Evolutionary conservation across 129 eudicot species (phyloP), one percentile per base, ranked within the genome.

Genomic region (Flaveria sonorensis): DNA sequence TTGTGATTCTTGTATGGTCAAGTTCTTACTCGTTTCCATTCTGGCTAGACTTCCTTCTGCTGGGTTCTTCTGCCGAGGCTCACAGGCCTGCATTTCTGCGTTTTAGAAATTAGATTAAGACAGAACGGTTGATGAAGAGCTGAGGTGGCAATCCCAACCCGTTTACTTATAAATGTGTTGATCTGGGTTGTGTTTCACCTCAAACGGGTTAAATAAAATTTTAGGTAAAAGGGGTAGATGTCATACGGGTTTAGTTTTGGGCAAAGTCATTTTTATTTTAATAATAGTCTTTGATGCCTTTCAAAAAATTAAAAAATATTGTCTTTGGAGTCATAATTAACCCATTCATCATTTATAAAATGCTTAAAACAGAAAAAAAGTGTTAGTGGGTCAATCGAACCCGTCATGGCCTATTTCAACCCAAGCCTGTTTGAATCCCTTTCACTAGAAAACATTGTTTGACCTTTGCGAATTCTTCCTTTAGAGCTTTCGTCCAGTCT

Each of bases 401-500:
- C 18, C 32, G 13, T 30, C 19, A 19, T 3, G 15, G 26, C 42
- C 13, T 15, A 13, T 18, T 40, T 12, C 11, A 43, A 39, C 32
- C 40, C 4, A 8, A n/a, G 50, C 51, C 71, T 3, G 13, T 39
- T n/a, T 66, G 69, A 69, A 56, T n/a, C 30, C 76, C 45, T 14
- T 69, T 71, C 42, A 46, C 56, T 42, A 69, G 72, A 82, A 59
- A 46, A 71, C 65, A 20, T 11, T 77, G 74, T 67, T 68, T 64
- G 79, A 93, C 98, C 97, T 89, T 84, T 32, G 83, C 89, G 74
- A 93, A 93, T 57, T 81, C 87, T 65, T 87, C 81, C 30, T 79
- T 76, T 61, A 94, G 92, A 71, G 90, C 98, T 12, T 82, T 79
- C 48, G 98, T 94, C 98, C 98, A 94, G 81, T 94, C 98, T 77